phyloP scores from a whole-genome alignment of 139 green algal species.

The Microglena sp. region DNA sequence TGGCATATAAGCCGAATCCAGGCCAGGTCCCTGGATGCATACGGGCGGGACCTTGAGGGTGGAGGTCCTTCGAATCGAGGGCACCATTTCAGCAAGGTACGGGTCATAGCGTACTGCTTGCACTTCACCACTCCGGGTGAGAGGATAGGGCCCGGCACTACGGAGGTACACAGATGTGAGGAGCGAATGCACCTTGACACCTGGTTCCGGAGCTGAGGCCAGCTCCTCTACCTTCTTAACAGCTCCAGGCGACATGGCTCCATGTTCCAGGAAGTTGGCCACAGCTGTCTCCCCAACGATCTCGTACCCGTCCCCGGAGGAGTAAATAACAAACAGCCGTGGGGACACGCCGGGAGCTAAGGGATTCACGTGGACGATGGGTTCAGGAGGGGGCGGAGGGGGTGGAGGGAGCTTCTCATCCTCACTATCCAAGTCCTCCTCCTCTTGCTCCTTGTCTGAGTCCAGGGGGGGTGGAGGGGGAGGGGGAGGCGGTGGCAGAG shows the following conservation, averaged over 20 bases:
- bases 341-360: conserved; percentile 22
- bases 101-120: conserved; percentile 18
- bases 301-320: conserved; percentile 32
- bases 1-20: conserved; percentile 18
- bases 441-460: conserved; percentile 15
- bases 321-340: conserved; percentile 43
- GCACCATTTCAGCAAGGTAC: conserved; percentile 26
- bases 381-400: conserved; percentile 13
- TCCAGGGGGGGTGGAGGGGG: too few species aligned
- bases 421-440: conserved; percentile 24
- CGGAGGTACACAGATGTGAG: conserved; percentile 15
- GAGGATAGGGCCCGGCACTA: conserved; percentile 1
- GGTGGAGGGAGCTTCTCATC: conserved; percentile 10
- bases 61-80: background rate
- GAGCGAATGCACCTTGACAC: conserved; percentile 21
- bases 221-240: background rate
- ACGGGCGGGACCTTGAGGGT: background rate
- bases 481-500: too few species aligned
- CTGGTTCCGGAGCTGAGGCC: conserved; percentile 15
- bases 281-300: conserved; percentile 23
- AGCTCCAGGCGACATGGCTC: background rate
- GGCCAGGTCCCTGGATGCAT: background rate
- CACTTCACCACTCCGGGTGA: conserved; percentile 14
- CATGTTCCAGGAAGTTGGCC: background rate
- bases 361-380: conserved; percentile 9